Evolutionary conservation across 108 stramenopile genomes (phyloP).

Genomic region (Stephanodiscus triporus): DNA sequence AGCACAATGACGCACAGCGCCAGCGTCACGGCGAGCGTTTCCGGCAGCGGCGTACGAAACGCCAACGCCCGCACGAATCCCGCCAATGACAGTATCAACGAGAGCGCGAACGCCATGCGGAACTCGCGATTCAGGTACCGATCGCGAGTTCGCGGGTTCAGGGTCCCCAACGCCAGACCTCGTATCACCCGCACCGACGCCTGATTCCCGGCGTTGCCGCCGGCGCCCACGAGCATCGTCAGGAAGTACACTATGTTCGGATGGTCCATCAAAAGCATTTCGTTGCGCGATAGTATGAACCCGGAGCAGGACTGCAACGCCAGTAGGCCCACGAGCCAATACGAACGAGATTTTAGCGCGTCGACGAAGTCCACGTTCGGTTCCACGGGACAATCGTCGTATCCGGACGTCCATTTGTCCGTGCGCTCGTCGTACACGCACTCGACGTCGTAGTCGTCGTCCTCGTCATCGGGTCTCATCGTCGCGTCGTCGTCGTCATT

Average conservation of each 20-base stretch:
- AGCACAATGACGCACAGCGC: conserved; percentile 82
- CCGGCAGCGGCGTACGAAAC: conserved; percentile 51
- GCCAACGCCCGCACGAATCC: conserved; percentile 49
- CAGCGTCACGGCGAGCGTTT: conserved; percentile 71
- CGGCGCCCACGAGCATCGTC: conserved; percentile 66
- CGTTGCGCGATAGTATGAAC: conserved; percentile 56
- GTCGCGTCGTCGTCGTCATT: no score
- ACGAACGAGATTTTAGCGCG: conserved; percentile 46
- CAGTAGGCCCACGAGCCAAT: conserved; percentile 61
- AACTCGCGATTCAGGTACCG: conserved; percentile 47
- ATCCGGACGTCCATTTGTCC: conserved; percentile 15
- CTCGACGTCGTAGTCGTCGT: conserved; percentile 5
- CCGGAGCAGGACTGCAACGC: conserved; percentile 50
- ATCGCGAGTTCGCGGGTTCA: conserved; percentile 41
- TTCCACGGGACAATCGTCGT: conserved; percentile 49
- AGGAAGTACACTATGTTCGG: conserved; percentile 64
- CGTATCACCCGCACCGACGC: conserved; percentile 60
- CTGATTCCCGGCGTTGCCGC: conserved; percentile 65
- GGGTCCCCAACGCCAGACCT: conserved; percentile 56
- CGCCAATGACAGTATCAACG: conserved; percentile 38
- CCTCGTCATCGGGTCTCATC: no score
- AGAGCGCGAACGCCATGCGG: conserved; percentile 42
- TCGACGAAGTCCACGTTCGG: conserved; percentile 49
- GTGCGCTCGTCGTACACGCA: conserved; percentile 28
- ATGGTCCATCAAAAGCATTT: conserved; percentile 51